A percentile compares a stretch with the other conserved stretches of the same genome.
Conservation (phyloP, 192 early-diverging fungal genomes). For the Podila verticillata region DNA sequence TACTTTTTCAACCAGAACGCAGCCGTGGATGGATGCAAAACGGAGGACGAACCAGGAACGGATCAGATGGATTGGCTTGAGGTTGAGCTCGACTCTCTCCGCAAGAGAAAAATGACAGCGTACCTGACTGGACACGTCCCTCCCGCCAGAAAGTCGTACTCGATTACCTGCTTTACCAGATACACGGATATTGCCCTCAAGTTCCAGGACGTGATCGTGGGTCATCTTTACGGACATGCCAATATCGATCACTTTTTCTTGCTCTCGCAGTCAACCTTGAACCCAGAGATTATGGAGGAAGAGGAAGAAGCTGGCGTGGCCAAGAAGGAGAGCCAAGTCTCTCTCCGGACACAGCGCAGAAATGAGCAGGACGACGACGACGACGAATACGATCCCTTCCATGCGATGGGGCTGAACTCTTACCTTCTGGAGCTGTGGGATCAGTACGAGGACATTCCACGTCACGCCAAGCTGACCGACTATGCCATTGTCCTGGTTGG, state of each 20-base stretch:
- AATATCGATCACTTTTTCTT: conserved; percentile 79
- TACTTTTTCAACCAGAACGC: conserved; percentile 80
- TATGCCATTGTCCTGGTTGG: conserved; percentile 60
- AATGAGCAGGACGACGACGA: conserved; percentile 54
- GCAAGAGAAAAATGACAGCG: conserved; percentile 56
- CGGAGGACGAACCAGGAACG: conserved; percentile 65
- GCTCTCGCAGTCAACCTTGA: conserved; percentile 50
- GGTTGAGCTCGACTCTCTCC: conserved; percentile 60
- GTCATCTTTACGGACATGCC: conserved; percentile 79
- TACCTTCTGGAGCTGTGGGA: conserved; percentile 54
- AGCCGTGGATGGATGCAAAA: conserved; percentile 70
- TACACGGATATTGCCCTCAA: conserved; percentile 55
- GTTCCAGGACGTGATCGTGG: conserved; percentile 63
- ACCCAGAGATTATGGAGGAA: not conserved
- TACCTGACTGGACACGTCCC: conserved; percentile 76
- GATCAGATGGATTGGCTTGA: conserved; percentile 77
- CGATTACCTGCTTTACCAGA: conserved; percentile 44
- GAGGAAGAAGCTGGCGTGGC: not conserved
- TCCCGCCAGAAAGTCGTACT: conserved; percentile 60
- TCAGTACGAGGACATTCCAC: conserved; percentile 45
- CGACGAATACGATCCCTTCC: conserved; percentile 40
- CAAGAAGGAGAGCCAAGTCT: not conserved
- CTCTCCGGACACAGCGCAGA: conserved; percentile 6
- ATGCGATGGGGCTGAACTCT: conserved; percentile 28
- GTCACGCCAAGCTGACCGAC: conserved; percentile 29